Base-by-base conservation (phyloP, 805 yeast genomes). In the Cyberlindnera maritima region DNA sequence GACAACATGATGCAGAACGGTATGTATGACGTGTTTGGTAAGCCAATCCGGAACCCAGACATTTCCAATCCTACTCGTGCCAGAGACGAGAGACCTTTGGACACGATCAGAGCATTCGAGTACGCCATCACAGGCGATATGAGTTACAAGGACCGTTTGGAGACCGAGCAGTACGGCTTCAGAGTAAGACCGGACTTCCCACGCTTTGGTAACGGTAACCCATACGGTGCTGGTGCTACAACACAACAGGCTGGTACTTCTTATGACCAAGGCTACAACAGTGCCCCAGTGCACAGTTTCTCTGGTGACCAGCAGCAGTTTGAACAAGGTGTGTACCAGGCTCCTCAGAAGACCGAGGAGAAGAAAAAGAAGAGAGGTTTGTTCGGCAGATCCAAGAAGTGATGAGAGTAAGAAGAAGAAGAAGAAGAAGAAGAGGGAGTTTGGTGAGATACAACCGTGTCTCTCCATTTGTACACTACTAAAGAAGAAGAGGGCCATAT, bases 41-140 rank as follows among this genome's bases (percentile, higher is more conserved):
- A 79, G 49, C 80, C 84, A 7, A 94, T 94, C 59, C 63, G 62
- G 3, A 80, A 80, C 53, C 87, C 95, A 8, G 99, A 94, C 64
- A 75, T 85, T 56, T 88, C 96, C 33, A 94, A 94, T 63, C 99
- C 99, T 25, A 83, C 97, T 7, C 79, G 99, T 60, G 70, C 86
- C 18, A 80, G 99, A 67, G 92, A 91, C 65, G 99, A 94, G 69
- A 80, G 99, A 60, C 99, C 99, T 4, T 71, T 94, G 59, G 99
- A 95, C 66, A 94, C 99, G 2, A 91, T 94, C 60, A 77, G 98
- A 58, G 76, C 88, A 5, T 94, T 94, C 67, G 98, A 94, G 71
- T 94, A 85, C 63, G 83, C 97, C 33, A 90, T 94, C 54, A 88
- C 96, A 7, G 96, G 96, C 43, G 99, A 94, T 66, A 69, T 76